phyloP scores from a whole-genome alignment of 2,329 filamentous ascomycete species.

The Fusarium humuli region DNA sequence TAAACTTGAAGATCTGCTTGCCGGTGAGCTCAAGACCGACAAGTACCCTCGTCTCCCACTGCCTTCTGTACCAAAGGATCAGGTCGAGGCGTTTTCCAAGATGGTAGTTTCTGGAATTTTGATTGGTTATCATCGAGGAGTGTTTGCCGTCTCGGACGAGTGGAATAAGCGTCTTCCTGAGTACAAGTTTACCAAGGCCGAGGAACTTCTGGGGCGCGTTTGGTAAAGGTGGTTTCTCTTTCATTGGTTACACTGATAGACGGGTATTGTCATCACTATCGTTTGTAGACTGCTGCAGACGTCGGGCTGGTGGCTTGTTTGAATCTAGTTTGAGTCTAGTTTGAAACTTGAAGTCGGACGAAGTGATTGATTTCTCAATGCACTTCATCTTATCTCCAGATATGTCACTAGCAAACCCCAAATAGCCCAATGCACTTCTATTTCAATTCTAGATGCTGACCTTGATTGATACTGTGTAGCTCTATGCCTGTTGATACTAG shows the following conservation, averaged over 20 bases:
- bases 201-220: background rate
- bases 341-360: background rate
- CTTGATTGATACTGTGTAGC: background rate
- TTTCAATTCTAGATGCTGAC: background rate
- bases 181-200: background rate
- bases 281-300: background rate
- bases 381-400: background rate
- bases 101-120: background rate
- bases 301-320: background rate
- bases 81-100: conserved; percentile 15
- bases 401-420: too few relatives aligned
- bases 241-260: background rate
- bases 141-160: background rate
- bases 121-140: background rate
- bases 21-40: background rate
- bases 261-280: background rate
- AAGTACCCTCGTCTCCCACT: conserved; percentile 3
- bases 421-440: background rate
- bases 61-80: background rate
- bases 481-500: background rate
- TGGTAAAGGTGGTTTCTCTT: background rate
- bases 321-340: background rate
- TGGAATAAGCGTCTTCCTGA: background rate
- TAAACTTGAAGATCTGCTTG: background rate
- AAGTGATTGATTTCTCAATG: background rate